phyloP scores from a whole-genome alignment of 192 early-diverging fungal genomes.

The Coemansia sp. region DNA sequence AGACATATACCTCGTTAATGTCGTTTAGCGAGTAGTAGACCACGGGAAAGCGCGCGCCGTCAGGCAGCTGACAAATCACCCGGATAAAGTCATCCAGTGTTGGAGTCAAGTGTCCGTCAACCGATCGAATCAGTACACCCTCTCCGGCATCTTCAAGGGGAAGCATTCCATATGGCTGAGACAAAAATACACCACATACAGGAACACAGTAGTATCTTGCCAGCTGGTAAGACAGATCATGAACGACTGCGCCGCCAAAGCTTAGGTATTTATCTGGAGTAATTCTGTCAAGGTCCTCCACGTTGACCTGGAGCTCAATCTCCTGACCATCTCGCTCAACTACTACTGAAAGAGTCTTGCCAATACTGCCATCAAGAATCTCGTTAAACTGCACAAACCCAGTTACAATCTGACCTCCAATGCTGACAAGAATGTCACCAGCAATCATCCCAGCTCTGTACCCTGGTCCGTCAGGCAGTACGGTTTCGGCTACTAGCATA shows the following conservation, averaged over 20 bases:
- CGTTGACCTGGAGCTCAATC: constrained; percentile 45
- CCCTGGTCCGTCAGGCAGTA: constrained; percentile 74
- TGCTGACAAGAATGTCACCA: constrained; percentile 68
- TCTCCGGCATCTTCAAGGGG: not conserved
- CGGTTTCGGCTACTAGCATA: constrained; percentile 62
- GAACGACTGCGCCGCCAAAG: constrained; percentile 78
- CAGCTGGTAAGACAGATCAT: constrained; percentile 73
- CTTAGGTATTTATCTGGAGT: constrained; percentile 83
- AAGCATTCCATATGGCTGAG: constrained; percentile 31
- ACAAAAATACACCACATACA: constrained; percentile 78
- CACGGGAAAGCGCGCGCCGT: constrained; percentile 32
- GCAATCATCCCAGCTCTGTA: constrained; percentile 54
- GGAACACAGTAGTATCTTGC: constrained; percentile 67
- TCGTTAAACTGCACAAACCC: constrained; percentile 69
- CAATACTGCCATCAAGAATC: constrained; percentile 62
- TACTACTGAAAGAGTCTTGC: constrained; percentile 48
- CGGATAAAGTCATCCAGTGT: constrained; percentile 66
- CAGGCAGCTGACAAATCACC: constrained; percentile 61
- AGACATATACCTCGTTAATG: constrained; percentile 10
- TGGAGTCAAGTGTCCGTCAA: constrained; percentile 62
- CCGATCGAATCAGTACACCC: constrained; percentile 56
- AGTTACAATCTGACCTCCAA: constrained; percentile 61
- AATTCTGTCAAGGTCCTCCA: constrained; percentile 70
- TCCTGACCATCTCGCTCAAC: constrained; percentile 58
- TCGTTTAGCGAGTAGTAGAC: constrained; percentile 26